Conservation (phyloP, 2,329 filamentous ascomycete species). For the Penicillium vulpinum region DNA sequence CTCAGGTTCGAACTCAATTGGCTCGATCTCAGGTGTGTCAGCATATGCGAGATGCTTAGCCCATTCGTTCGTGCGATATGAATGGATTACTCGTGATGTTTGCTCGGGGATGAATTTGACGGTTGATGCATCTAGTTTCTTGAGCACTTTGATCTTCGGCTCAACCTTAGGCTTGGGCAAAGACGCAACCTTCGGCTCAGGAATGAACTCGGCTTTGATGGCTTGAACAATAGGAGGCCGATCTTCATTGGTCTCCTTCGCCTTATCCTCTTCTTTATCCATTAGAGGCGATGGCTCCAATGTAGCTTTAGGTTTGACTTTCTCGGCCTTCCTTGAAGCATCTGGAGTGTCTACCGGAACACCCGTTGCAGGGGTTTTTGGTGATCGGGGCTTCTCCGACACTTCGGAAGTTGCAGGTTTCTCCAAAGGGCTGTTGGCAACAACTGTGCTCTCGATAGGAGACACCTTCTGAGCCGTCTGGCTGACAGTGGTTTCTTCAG, state of each 20-base stretch:
- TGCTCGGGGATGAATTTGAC: conserved; percentile 65
- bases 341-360: background rate
- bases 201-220: background rate
- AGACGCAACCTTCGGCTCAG: background rate
- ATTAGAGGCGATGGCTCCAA: background rate
- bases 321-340: background rate
- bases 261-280: background rate
- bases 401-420: background rate
- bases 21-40: conserved; percentile 64
- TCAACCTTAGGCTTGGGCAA: background rate
- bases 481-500: background rate
- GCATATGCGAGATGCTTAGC: conserved; percentile 82
- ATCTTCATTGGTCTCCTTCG: background rate
- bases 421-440: background rate
- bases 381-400: background rate
- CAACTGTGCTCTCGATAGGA: background rate
- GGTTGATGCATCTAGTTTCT: conserved; percentile 34
- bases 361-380: background rate
- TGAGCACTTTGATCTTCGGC: conserved; percentile 4
- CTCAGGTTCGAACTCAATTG: conserved; percentile 37
- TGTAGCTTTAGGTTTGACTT: background rate
- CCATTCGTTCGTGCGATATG: conserved; percentile 94
- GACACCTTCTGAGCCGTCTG: background rate
- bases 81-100: conserved; percentile 73
- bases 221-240: background rate